Conservation (phyloP, 345 rosid species). For the Arabidopsis thaliana region DNA sequence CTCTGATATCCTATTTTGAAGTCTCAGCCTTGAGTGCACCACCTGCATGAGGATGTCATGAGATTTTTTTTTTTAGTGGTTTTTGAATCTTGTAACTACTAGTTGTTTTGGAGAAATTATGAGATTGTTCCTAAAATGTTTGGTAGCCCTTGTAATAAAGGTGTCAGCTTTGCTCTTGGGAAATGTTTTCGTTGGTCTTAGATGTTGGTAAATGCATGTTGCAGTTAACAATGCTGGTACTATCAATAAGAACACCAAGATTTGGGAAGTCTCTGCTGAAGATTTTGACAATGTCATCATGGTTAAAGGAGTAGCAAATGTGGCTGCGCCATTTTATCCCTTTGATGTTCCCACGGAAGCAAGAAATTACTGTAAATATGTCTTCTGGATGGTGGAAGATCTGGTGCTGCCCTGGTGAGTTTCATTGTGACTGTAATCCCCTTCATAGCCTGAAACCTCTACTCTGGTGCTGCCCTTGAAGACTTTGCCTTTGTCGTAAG, state of each 20-base stretch:
- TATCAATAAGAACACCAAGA: conserved; percentile 82
- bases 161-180: background rate
- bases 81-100: background rate
- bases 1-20: background rate
- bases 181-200: background rate
- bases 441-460: too few relatives aligned
- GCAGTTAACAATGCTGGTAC: conserved; percentile 96
- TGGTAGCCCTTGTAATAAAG: background rate
- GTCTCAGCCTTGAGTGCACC: background rate
- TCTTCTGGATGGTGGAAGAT: conserved; percentile 98
- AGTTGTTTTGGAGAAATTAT: background rate
- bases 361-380: conserved; percentile 81
- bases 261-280: conserved; percentile 93
- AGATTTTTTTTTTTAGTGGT: too few relatives aligned
- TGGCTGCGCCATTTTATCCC: conserved; percentile 91
- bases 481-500: too few relatives aligned
- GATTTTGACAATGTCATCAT: conserved; percentile 81
- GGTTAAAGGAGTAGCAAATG: conserved; percentile 79
- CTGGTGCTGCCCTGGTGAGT: conserved; percentile 93
- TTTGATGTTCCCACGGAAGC: conserved; percentile 75
- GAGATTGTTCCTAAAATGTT: background rate
- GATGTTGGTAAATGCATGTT: conserved; percentile 18
- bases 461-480: too few relatives aligned
- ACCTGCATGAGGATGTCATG: background rate
- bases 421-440: background rate